Conservation (phyloP, 495 filamentous ascomycete species). For the Xylaria sp. region DNA sequence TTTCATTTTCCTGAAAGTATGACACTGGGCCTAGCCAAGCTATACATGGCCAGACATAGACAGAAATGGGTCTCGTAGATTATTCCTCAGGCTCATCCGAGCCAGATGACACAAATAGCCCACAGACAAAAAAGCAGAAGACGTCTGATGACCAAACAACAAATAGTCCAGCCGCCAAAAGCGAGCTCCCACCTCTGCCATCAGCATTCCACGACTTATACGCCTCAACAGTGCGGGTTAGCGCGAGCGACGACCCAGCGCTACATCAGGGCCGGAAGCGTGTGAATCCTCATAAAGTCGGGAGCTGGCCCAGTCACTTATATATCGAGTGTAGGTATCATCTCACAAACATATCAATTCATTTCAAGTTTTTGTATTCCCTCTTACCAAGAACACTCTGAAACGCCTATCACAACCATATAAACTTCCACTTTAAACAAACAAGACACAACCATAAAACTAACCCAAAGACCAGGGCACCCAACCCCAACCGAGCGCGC, state of each 20-base stretch:
- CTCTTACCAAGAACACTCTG: background rate
- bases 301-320: slow-evolving; percentile 91
- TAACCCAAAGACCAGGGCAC: slow-evolving; percentile 69
- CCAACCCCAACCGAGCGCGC: slow-evolving; percentile 64
- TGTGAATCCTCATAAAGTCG: slow-evolving; percentile 81
- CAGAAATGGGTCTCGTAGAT: slow-evolving; percentile 69
- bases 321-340: slow-evolving; percentile 87
- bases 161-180: background rate
- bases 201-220: slow-evolving; percentile 87
- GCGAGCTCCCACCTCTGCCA: slow-evolving; percentile 78
- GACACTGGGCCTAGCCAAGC: too few relatives aligned
- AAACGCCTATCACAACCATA: background rate
- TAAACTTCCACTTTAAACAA: background rate
- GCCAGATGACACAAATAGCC: slow-evolving; percentile 27
- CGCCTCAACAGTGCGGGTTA: slow-evolving; percentile 75
- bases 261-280: slow-evolving; percentile 86
- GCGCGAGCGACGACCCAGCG: slow-evolving; percentile 78
- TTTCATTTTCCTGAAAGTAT: background rate
- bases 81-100: slow-evolving; percentile 68
- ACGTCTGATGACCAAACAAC: slow-evolving; percentile 32
- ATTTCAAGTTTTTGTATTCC: background rate
- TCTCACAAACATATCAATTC: background rate
- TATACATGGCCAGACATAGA: background rate
- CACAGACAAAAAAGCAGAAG: slow-evolving; percentile 36
- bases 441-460: slow-evolving; percentile 18